Conservation (phyloP, 2,329 filamentous ascomycete species). For the Colletotrichum neosansevieriae region DNA sequence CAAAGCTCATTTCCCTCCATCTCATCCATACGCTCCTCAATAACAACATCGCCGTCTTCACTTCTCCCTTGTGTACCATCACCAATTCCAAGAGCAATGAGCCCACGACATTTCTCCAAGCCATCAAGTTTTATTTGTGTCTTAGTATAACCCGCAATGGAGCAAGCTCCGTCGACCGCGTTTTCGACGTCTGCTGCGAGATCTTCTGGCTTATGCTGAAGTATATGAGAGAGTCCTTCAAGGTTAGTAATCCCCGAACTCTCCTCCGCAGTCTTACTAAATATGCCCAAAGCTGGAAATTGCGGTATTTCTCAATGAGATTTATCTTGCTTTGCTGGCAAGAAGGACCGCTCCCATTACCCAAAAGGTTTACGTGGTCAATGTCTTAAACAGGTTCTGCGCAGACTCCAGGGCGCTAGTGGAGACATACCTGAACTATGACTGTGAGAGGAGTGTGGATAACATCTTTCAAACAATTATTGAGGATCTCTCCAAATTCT, state of each 20-base stretch:
- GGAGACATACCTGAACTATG: constrained; percentile 97
- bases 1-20: constrained; percentile 94
- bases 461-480: constrained; percentile 98
- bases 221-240: constrained; percentile 91
- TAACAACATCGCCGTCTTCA: constrained; percentile 92
- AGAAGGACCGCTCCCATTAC: constrained; percentile 86
- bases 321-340: constrained; percentile 92
- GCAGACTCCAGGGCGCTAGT: constrained; percentile 90
- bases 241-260: constrained; percentile 64
- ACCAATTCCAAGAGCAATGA: constrained; percentile 90
- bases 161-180: constrained; percentile 88
- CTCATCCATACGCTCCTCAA: constrained; percentile 95
- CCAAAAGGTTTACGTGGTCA: constrained; percentile 93
- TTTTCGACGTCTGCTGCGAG: constrained; percentile 96
- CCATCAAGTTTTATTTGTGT: constrained; percentile 96
- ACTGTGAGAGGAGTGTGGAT: constrained; percentile 94
- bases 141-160: constrained; percentile 95
- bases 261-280: constrained; percentile 41
- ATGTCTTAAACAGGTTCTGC: constrained; percentile 84
- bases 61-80: constrained; percentile 91
- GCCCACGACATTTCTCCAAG: constrained; percentile 90
- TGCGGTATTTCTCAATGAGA: constrained; percentile 97
- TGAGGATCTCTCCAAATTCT: constrained; percentile 90
- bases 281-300: constrained; percentile 81
- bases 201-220: constrained; percentile 99